Evolutionary conservation across 306 rosid genomes (phyloP), one percentile per base, ranked within the genome.

Genomic region (Prosopis cineraria): DNA sequence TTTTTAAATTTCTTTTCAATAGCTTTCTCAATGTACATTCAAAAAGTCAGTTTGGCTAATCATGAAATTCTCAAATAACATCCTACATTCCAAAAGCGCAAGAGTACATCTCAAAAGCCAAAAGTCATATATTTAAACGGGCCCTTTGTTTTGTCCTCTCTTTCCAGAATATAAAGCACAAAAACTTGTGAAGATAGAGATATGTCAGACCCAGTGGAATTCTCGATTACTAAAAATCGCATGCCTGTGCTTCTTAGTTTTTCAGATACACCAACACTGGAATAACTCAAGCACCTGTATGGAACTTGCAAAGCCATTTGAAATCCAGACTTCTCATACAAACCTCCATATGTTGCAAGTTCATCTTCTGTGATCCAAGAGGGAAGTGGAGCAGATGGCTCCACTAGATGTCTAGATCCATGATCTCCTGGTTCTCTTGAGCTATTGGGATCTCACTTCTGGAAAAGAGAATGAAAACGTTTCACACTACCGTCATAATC

Each of bases 321-420:
- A 72, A 94, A 88, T 25, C 98, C 97, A 20, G 96, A 91, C 85
- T 90, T 91, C 85, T 89, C 86, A 82, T 87, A 94, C 79, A 87
- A 74, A 48, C 82, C 88, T 25, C 88, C 94, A 40, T 94, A 94
- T 41, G 78, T 52, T 12, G 85, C 76, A 30, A 91, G 91, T 80
- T 94, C 96, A 47, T 90, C 93, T 81, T 94, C 96, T 0, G 90
- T 68, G 78, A 94, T 83, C 98, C 97, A 94, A 70, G 86, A 33
- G 9, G 97, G 97, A 70, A 90, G 94, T 84, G 96, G 91, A 7
- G 88, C 83, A 47, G 88, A 86, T 10, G 91, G 77, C 50, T 83
- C 94, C 41, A 91, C 98, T 77, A 94, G 65, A 78, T 94, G 97
- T 96, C 98, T 77, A 94, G 65, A 78, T 94, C 98, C 97, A 94